A percentile compares a stretch with the other conserved stretches of the same genome.
Conservation (phyloP, 495 filamentous ascomycete species). For the Elaphomyces granulatus region DNA sequence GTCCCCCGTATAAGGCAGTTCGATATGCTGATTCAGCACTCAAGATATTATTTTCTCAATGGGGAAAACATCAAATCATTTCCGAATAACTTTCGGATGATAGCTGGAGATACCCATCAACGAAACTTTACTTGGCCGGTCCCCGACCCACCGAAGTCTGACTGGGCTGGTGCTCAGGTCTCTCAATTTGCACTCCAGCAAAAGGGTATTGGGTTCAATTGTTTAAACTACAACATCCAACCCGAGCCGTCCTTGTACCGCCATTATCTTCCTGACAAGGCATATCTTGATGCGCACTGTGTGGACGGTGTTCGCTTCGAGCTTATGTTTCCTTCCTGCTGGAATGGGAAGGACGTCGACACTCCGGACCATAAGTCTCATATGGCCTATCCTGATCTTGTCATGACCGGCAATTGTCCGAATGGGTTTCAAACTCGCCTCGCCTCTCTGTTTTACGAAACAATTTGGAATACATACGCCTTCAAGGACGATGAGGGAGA, state of each 20-base stretch:
- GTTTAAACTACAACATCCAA: constrained; percentile 52
- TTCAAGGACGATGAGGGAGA: constrained; percentile 53
- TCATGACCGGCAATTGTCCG: constrained; percentile 68
- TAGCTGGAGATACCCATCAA: constrained; percentile 55
- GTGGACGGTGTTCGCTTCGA: constrained; percentile 64
- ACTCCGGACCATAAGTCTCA: constrained; percentile 51
- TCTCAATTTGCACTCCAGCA: constrained; percentile 56
- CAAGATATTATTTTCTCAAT: constrained; percentile 65
- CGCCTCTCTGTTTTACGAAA: constrained; percentile 71
- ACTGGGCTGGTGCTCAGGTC: constrained; percentile 44
- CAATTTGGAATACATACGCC: constrained; percentile 63
- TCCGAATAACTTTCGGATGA: constrained; percentile 67
- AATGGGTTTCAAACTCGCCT: constrained; percentile 52
- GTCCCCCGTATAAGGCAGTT: too few species aligned
- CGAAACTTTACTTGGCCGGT: constrained; percentile 60
- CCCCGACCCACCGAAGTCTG: constrained; percentile 58
- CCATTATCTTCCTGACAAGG: constrained; percentile 67
- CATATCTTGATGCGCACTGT: constrained; percentile 62
- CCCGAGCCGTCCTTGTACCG: constrained; percentile 60
- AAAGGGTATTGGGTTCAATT: constrained; percentile 85
- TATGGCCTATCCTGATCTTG: constrained; percentile 60
- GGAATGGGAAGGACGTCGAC: constrained; percentile 59
- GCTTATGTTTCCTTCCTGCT: constrained; percentile 84
- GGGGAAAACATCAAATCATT: constrained; percentile 55
- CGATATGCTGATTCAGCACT: not conserved